These are phyloP conservation scores for Lanzia echinophila DNA, from an alignment of 2,329 filamentous ascomycete species.

Conservation along the genomic window DNA sequence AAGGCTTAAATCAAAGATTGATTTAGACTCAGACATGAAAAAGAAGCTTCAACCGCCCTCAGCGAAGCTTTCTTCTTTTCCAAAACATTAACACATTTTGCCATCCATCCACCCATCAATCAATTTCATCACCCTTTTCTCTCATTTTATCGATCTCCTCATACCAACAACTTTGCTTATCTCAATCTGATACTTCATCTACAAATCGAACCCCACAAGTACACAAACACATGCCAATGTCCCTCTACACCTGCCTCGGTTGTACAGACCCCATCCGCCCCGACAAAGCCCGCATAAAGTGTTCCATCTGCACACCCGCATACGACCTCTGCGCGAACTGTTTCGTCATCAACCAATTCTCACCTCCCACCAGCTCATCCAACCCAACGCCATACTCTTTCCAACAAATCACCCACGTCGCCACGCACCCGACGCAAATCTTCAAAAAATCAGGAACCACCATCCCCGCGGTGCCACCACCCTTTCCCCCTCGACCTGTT, in stretches of 20 bases:
- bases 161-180: neutral
- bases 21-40: too few species aligned
- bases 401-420: slow-evolving; percentile 4
- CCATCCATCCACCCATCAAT: too few species aligned
- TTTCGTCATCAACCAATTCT: slow-evolving; percentile 19
- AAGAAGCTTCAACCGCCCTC: too few species aligned
- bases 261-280: slow-evolving; percentile 3
- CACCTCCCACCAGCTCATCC: slow-evolving; percentile 11
- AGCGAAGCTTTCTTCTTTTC: neutral
- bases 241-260: slow-evolving; percentile 3
- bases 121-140: neutral
- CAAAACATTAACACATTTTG: too few species aligned
- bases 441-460: slow-evolving; percentile 15
- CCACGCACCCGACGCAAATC: slow-evolving; percentile 13
- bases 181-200: too few species aligned
- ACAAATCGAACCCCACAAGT: neutral
- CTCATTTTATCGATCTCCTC: neutral
- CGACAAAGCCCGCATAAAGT: slow-evolving; percentile 5
- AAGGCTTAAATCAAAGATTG: neutral
- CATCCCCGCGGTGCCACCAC: slow-evolving; percentile 11
- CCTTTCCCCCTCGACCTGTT: slow-evolving; percentile 11
- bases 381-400: too few species aligned
- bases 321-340: slow-evolving; percentile 25
- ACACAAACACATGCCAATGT: slow-evolving; percentile 1
- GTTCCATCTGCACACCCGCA: neutral